Conservation (phyloP, 148 eudicot genomes). For the Arctostaphylos glauca region DNA sequence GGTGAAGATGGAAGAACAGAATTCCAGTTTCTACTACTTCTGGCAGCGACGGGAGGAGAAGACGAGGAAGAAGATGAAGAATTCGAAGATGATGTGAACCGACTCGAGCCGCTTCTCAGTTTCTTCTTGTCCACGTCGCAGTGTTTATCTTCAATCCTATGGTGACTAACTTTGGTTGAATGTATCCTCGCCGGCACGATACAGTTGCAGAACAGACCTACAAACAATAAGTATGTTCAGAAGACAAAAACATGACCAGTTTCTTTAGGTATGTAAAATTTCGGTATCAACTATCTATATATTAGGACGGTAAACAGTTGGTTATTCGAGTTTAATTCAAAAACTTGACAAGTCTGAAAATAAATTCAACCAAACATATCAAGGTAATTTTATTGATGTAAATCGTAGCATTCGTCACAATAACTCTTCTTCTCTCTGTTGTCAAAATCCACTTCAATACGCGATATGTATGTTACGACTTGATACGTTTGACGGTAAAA, state of each 20-base stretch:
- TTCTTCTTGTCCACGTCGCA: constrained; percentile 39
- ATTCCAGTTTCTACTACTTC: constrained; percentile 16
- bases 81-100: constrained; percentile 28
- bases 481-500: too few species aligned
- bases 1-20: constrained; percentile 31
- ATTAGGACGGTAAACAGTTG: too few species aligned
- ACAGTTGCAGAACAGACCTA: constrained; percentile 38
- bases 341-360: too few species aligned
- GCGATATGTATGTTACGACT: too few species aligned
- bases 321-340: too few species aligned
- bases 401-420: too few species aligned
- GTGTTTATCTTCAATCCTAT: constrained; percentile 30
- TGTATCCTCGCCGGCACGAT: constrained; percentile 35
- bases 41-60: constrained; percentile 16
- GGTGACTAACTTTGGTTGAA: constrained; percentile 29
- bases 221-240: constrained; percentile 1
- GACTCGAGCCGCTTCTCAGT: constrained; percentile 25
- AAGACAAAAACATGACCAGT: background rate
- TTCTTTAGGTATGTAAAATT: too few species aligned
- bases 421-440: too few species aligned
- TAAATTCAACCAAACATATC: too few species aligned
- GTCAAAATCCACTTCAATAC: too few species aligned
- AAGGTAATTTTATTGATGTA: too few species aligned
- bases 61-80: constrained; percentile 33
- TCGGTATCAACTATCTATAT: too few species aligned